Base-by-base conservation (phyloP, 2,329 filamentous ascomycete genomes). In the Exserohilum rostratum region DNA sequence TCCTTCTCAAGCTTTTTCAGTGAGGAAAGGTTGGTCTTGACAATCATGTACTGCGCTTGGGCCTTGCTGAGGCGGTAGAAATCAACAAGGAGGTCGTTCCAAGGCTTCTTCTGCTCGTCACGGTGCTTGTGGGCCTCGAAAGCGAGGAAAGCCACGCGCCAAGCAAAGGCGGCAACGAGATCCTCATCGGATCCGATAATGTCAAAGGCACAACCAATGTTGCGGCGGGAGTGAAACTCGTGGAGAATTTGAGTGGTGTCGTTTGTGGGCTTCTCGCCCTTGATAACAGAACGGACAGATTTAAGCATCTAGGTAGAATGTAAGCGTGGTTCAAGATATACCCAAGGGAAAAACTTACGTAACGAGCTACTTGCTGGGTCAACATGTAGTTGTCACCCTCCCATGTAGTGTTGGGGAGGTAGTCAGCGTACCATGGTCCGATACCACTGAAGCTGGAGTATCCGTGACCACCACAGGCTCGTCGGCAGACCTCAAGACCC, bases 331-430 rank as follows among this genome's bases (percentile, higher is more conserved):
- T 39, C 10, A 25, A 7, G 12, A 3, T 3, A 10, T 12, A n/a
- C 25, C 5, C 7, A 13, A 11, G 5, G 12, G 35, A 17, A 40
- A n/a, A 12, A 76, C 80, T 73, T 76, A 83, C 79, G 67, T 91
- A 91, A 53, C 88, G 84, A 2, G 87, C 87, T 2, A 91, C 89
- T 77, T 92, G 89, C 73, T 92, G 89, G 9, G 88, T 90, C 55
- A 92, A 79, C 89, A 92, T 91, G 78, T 90, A 91, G 79, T 90
- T 91, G 77, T 91, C 89, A 39, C 89, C 89, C 71, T 91, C 89
- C 86, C 87, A 90, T 9, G 88, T 90, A 3, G 80, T 77, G 0
- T 84, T 89, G 13, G 90, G 88, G 1, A 91, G 80, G 70, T 91
- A 91, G 72, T 92, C 89, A 25, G 88, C 82, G 66, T 91, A 92